A percentile compares a stretch with the other conserved stretches of the same genome.
Evolutionary conservation across 306 rosid species (phyloP).

Genomic region (Dryas drummondii): DNA sequence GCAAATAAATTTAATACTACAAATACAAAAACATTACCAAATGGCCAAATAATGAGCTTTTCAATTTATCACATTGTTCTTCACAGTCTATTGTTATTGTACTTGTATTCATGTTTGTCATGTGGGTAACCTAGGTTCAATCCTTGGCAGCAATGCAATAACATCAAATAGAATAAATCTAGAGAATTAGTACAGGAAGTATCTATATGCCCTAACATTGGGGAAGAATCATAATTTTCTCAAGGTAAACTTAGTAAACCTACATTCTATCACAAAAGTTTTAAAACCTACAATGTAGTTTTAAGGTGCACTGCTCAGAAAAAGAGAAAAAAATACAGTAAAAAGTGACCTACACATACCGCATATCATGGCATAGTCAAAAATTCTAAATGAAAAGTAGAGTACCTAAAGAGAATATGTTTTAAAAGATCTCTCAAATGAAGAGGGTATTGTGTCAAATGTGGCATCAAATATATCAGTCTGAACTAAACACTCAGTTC

Average conservation of each 20-base stretch:
- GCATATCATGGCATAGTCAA: not conserved
- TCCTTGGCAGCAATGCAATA: not conserved
- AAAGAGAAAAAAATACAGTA: not conserved
- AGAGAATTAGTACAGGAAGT: not conserved
- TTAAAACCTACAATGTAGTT: not conserved
- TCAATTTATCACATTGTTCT: slow-evolving; percentile 1
- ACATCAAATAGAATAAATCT: not conserved
- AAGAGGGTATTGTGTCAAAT: not conserved
- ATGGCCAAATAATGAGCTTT: not conserved
- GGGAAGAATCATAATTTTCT: not conserved
- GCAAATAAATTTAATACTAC: not conserved
- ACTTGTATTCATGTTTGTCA: not conserved
- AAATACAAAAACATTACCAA: not conserved
- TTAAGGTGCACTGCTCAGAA: not conserved
- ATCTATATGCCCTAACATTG: not conserved
- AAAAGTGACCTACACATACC: not conserved
- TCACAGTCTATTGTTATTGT: not conserved
- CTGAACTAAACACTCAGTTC: not conserved
- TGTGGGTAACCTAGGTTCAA: too few species aligned
- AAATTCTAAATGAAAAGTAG: not conserved
- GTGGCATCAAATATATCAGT: not conserved
- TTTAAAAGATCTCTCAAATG: not conserved
- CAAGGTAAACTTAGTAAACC: not conserved
- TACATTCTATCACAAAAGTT: too few species aligned
- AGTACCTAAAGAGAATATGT: not conserved